Percentiles rank a stretch among this genome's conserved stretches.
phyloP scores from a whole-genome alignment of 164 flowering plant genomes.

The Stephania cephalantha region DNA sequence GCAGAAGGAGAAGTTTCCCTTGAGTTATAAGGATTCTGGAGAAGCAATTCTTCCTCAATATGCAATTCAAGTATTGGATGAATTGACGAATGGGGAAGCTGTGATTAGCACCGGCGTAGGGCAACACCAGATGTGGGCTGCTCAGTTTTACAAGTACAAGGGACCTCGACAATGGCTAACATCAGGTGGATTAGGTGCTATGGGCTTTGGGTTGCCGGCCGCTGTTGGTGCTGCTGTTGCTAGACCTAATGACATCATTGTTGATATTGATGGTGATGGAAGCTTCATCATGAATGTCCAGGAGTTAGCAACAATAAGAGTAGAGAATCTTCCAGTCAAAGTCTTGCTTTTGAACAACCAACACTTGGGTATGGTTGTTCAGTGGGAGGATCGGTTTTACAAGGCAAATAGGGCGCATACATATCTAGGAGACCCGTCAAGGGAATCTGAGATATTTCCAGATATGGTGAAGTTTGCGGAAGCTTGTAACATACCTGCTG shows the following conservation, averaged over 20 bases:
- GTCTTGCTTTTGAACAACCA: constrained; percentile 51
- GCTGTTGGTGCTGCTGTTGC: constrained; percentile 66
- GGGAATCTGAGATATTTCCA: constrained; percentile 52
- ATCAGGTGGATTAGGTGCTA: constrained; percentile 56
- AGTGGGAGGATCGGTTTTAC: constrained; percentile 67
- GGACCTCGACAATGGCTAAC: constrained; percentile 58
- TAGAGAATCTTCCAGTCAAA: constrained; percentile 53
- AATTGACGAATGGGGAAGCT: constrained; percentile 44
- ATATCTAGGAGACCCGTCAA: constrained; percentile 52
- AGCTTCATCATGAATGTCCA: constrained; percentile 64
- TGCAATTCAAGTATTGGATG: constrained; percentile 49
- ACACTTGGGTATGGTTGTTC: constrained; percentile 65
- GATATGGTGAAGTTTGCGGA: constrained; percentile 58
- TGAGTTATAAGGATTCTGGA: constrained; percentile 49
- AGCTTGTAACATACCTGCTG: constrained; percentile 59
- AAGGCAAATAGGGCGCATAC: constrained; percentile 69
- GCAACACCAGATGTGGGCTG: constrained; percentile 76
- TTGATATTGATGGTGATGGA: constrained; percentile 63
- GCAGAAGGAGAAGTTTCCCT: constrained; percentile 44
- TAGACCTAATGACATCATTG: constrained; percentile 40
- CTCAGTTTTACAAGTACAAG: constrained; percentile 49
- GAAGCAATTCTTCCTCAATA: constrained; percentile 65
- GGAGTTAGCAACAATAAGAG: constrained; percentile 48
- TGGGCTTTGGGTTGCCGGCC: constrained; percentile 74
- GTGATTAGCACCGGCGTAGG: constrained; percentile 58